Percentiles rank a stretch among this genome's conserved stretches.
These are phyloP conservation scores for Cytospora mali DNA, from an alignment of 2,329 filamentous ascomycete genomes.

Conservation along the genomic window DNA sequence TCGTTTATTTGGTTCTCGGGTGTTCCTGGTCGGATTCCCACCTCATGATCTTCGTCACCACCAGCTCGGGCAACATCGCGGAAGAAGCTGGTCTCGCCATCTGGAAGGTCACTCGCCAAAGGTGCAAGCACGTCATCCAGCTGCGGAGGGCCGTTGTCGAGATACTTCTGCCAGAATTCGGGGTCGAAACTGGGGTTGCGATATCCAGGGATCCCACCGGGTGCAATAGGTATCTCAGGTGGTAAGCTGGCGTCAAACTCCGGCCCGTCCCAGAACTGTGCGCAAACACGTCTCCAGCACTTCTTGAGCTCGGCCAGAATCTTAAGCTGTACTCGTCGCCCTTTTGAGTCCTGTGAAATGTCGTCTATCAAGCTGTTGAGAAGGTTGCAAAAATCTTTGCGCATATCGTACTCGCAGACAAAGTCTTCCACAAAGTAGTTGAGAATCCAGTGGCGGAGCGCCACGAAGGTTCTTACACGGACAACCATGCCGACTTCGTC, in stretches of 20 bases:
- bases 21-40: constrained; percentile 45
- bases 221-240: constrained; percentile 68
- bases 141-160: constrained; percentile 46
- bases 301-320: constrained; percentile 94
- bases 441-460: constrained; percentile 92
- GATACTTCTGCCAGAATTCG: constrained; percentile 53
- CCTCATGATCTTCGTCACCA: not conserved
- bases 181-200: constrained; percentile 59
- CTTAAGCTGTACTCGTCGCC: constrained; percentile 67
- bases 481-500: constrained; percentile 91
- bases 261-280: constrained; percentile 81
- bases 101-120: constrained; percentile 31
- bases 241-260: constrained; percentile 65
- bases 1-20: constrained; percentile 43
- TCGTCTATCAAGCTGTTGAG: constrained; percentile 71
- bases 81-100: constrained; percentile 45
- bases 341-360: constrained; percentile 47
- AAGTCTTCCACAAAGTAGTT: constrained; percentile 99
- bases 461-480: constrained; percentile 93
- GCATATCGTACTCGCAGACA: constrained; percentile 72
- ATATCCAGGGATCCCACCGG: constrained; percentile 72
- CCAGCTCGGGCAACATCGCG: constrained; percentile 48
- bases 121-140: constrained; percentile 45
- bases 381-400: constrained; percentile 76
- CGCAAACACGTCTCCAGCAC: constrained; percentile 92